These are phyloP conservation scores for Persicaria maculosa DNA, from an alignment of 148 eudicot genomes.

Conservation along the genomic window DNA sequence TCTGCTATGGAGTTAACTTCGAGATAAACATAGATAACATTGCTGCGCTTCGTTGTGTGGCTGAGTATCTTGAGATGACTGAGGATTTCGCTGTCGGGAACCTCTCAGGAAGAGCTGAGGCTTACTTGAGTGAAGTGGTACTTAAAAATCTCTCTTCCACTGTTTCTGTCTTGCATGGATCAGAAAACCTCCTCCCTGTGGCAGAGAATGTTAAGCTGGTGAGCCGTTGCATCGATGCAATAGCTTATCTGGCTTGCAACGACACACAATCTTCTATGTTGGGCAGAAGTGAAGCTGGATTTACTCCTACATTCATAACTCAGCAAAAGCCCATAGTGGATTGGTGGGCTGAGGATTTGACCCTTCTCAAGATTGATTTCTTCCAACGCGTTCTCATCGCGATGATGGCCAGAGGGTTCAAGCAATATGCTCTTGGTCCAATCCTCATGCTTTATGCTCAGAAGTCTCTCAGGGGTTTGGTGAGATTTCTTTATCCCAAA, in stretches of 20 bases:
- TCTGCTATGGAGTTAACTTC: conserved; percentile 82
- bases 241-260: conserved; percentile 62
- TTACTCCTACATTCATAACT: conserved; percentile 21
- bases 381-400: conserved; percentile 79
- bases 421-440: conserved; percentile 77
- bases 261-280: conserved; percentile 37
- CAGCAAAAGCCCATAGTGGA: conserved; percentile 53
- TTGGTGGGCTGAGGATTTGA: conserved; percentile 97
- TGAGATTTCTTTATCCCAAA: conserved; percentile 32
- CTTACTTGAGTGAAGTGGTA: conserved; percentile 62
- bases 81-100: conserved; percentile 73
- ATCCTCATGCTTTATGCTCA: conserved; percentile 87
- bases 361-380: conserved; percentile 66
- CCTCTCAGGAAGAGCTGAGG: conserved; percentile 55
- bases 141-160: conserved; percentile 59
- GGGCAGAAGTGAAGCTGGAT: conserved; percentile 19
- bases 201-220: conserved; percentile 80
- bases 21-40: conserved; percentile 76
- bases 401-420: conserved; percentile 78
- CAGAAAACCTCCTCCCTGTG: conserved; percentile 51
- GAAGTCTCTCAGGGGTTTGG: conserved; percentile 88
- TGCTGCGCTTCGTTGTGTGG: conserved; percentile 63
- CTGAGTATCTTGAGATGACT: conserved; percentile 90
- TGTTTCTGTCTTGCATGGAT: conserved; percentile 48
- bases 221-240: conserved; percentile 69